A percentile compares a stretch with the other conserved stretches of the same genome.
Conservation (phyloP, 352 stramenopile species). For the Globisporangium uncinulatum region DNA sequence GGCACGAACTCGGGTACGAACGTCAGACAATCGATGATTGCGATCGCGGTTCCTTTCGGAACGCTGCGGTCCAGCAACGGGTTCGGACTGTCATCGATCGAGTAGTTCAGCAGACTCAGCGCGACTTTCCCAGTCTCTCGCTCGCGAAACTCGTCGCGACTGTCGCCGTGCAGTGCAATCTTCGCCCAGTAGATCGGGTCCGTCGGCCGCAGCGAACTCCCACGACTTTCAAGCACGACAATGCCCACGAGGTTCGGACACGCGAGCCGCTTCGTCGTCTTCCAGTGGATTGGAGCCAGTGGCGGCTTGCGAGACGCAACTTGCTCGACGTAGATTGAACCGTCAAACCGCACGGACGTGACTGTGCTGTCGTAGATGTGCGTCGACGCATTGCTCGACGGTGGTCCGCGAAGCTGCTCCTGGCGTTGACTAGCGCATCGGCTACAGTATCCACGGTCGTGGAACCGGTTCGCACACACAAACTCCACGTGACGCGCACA, state of each 20-base stretch:
- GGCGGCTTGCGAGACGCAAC: constrained; percentile 56
- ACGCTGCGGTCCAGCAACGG: constrained; percentile 40
- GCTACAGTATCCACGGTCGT: constrained; percentile 57
- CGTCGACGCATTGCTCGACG: constrained; percentile 56
- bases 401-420: constrained; percentile 42
- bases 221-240: constrained; percentile 47
- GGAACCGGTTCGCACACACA: constrained; percentile 49
- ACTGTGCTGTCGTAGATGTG: constrained; percentile 78
- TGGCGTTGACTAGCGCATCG: constrained; percentile 45
- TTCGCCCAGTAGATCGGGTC: constrained; percentile 78
- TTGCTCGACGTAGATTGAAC: constrained; percentile 53
- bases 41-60: constrained; percentile 43
- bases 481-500: constrained; percentile 50
- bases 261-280: constrained; percentile 68
- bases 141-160: constrained; percentile 55
- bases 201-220: constrained; percentile 33
- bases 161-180: constrained; percentile 63
- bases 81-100: constrained; percentile 53
- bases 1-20: constrained; percentile 88
- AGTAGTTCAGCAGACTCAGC: constrained; percentile 70
- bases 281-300: constrained; percentile 65
- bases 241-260: constrained; percentile 81
- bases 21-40: constrained; percentile 83
- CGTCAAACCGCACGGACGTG: constrained; percentile 42
- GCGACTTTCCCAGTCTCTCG: constrained; percentile 52